phyloP scores from a whole-genome alignment of 192 early-diverging fungal genomes.

The Linderina pennispora region DNA sequence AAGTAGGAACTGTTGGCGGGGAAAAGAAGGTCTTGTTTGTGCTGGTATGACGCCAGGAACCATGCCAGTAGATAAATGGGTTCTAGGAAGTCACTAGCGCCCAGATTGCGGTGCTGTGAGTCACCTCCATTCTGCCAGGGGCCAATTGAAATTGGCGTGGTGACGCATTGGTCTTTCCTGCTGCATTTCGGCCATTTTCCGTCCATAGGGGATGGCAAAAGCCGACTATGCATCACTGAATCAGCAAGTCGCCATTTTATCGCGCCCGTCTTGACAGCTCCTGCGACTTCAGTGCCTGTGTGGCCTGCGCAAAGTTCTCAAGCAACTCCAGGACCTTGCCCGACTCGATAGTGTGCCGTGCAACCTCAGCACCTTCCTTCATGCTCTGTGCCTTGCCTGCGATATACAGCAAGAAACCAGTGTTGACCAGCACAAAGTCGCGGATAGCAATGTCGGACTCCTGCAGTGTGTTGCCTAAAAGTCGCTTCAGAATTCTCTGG shows the following conservation, averaged over 20 bases:
- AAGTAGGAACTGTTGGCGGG: too few relatives aligned
- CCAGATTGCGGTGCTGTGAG: too few relatives aligned
- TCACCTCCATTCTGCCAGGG: too few relatives aligned
- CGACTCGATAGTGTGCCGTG: slow-evolving; percentile 62
- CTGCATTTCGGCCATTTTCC: too few relatives aligned
- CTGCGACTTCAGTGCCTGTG: slow-evolving; percentile 17
- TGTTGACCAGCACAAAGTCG: slow-evolving; percentile 91
- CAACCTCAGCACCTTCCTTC: slow-evolving; percentile 70
- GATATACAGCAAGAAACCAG: slow-evolving; percentile 79
- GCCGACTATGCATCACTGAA: background rate
- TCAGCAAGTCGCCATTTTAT: background rate
- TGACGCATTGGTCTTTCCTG: too few relatives aligned
- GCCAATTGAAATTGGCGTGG: too few relatives aligned
- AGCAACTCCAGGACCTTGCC: slow-evolving; percentile 63
- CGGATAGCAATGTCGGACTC: slow-evolving; percentile 58
- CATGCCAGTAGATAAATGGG: too few relatives aligned
- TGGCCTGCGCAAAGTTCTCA: slow-evolving; percentile 52
- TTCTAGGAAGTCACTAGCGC: too few relatives aligned
- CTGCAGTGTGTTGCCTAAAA: slow-evolving; percentile 63
- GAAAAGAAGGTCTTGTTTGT: too few relatives aligned
- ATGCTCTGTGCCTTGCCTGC: slow-evolving; percentile 66
- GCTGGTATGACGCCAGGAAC: too few relatives aligned
- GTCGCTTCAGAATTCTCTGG: slow-evolving; percentile 58
- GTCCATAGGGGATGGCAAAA: too few relatives aligned
- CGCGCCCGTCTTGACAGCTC: background rate